These are phyloP conservation scores for Esteya vermicola DNA, from an alignment of 2,329 filamentous ascomycete genomes.

Conservation along the genomic window DNA sequence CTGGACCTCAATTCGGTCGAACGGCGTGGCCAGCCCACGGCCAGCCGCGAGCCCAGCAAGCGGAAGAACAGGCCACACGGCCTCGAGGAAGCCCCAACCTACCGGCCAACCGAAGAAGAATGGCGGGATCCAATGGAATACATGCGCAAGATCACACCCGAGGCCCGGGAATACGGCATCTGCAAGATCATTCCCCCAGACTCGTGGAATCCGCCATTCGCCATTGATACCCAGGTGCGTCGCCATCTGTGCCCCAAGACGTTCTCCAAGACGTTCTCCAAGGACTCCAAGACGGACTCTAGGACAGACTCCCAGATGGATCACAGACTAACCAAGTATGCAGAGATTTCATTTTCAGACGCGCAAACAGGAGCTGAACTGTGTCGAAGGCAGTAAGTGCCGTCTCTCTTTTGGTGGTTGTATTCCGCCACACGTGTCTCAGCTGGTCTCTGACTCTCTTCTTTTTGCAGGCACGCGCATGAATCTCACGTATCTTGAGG, in stretches of 20 bases:
- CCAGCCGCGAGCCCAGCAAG: conserved; percentile 61
- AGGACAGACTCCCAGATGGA: neutral
- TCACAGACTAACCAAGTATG: neutral
- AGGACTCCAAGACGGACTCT: too few species aligned
- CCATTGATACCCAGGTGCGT: conserved; percentile 88
- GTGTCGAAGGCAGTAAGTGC: conserved; percentile 84
- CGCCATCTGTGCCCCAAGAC: neutral
- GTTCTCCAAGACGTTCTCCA: too few species aligned
- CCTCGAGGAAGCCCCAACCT: conserved; percentile 80
- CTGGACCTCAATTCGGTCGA: conserved; percentile 85
- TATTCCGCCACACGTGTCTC: too few species aligned
- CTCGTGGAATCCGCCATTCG: conserved; percentile 86
- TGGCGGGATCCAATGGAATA: conserved; percentile 92
- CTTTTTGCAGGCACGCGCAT: conserved; percentile 64
- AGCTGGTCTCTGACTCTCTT: conserved; percentile 6
- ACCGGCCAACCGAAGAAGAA: conserved; percentile 79
- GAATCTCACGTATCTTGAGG: conserved; percentile 91
- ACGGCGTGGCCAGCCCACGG: conserved; percentile 69
- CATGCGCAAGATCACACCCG: conserved; percentile 78
- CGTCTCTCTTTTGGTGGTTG: neutral
- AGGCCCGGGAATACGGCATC: conserved; percentile 78
- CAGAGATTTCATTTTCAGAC: conserved; percentile 96
- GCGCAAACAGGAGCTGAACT: conserved; percentile 90
- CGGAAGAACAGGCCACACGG: conserved; percentile 69
- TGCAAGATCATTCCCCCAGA: conserved; percentile 93